Base-by-base conservation (phyloP, 345 rosid species). In the Syzygium grande region DNA sequence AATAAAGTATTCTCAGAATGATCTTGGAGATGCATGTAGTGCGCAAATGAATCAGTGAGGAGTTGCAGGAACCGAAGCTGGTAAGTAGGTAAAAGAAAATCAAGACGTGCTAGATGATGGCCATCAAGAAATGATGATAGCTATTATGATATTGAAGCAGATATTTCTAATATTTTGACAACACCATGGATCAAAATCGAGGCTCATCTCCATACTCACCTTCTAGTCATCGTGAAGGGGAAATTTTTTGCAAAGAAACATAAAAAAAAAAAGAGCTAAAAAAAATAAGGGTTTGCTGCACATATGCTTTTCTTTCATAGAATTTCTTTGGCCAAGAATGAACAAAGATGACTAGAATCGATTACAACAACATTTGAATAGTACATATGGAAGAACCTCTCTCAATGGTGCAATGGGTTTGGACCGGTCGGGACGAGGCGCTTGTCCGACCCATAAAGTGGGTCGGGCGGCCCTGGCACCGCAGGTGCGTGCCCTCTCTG, bases 401-500 rank as follows among this genome's bases (percentile, higher is more conserved):
- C 86, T 97, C 94, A 93, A 92, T 96, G 99, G 93, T 97, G 99
- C 93, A 97, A 92, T n/a, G 99, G 98, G 92, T 97, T 97, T 0
- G 99, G 98, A 86, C 99, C 99, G 11, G 94, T 91, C 49, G 99
- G 99, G 84, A 97, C 98, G 51, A 93, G 96, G 43, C 98, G 98
- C 91, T 97, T 97, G 89, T 97, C 94, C 25, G 93, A 95, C 46
- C 95, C 96, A 80, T 90, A 95, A 17, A 90, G 91, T 1, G 91
- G 93, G 87, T 96, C 97, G 5, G 83, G 83, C 8, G 83, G 83
- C 27, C 83, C 83, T 11, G 80, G 80, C 25, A 34, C 80, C 49
- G 2, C 25, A 0, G 83, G 15, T 7, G 27, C 8, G 4, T 73
- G 83, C 83, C 83, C 49, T 73, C 27, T 38, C 38, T 73, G 49